Evolutionary conservation across 2,329 filamentous ascomycete species (phyloP).

Genomic region (Penicillium carneum): DNA sequence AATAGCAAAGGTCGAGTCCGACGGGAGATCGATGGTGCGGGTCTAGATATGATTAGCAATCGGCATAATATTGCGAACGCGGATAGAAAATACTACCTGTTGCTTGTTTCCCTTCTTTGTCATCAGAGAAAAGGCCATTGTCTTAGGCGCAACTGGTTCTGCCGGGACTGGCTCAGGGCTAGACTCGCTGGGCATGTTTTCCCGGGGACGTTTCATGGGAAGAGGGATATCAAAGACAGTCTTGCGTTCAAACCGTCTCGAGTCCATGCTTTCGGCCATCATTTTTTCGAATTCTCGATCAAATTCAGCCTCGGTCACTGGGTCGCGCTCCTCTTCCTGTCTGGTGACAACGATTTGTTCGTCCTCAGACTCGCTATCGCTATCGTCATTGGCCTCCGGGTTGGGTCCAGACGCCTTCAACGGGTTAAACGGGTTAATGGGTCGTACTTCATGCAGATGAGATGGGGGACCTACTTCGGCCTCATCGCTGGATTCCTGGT

Average conservation of each 20-base stretch:
- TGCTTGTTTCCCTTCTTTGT: constrained; percentile 96
- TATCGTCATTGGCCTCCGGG: constrained; percentile 54
- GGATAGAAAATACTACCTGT: constrained; percentile 68
- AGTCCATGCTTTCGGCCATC: constrained; percentile 96
- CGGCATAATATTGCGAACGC: background rate
- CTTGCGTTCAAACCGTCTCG: constrained; percentile 93
- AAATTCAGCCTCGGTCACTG: constrained; percentile 94
- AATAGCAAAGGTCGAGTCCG: constrained; percentile 91
- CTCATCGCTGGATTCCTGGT: constrained; percentile 59
- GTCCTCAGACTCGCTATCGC: constrained; percentile 64
- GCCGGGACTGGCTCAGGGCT: constrained; percentile 40
- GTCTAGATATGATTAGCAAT: constrained; percentile 64
- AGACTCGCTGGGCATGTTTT: constrained; percentile 56
- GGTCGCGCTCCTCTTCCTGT: constrained; percentile 87
- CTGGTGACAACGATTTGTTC: constrained; percentile 91
- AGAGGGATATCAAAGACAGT: constrained; percentile 94
- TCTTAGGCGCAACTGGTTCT: constrained; percentile 56
- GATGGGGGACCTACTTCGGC: constrained; percentile 46
- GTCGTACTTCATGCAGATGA: constrained; percentile 6
- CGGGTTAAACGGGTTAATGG: constrained; percentile 23
- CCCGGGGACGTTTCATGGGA: constrained; percentile 80
- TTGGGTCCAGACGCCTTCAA: constrained; percentile 54
- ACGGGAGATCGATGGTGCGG: constrained; percentile 81
- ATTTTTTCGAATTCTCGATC: constrained; percentile 97
- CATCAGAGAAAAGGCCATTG: constrained; percentile 95